Percentiles rank a stretch among this genome's conserved stretches.
Conservation (phyloP, 164 flowering plant species). For the Buxus sempervirens region DNA sequence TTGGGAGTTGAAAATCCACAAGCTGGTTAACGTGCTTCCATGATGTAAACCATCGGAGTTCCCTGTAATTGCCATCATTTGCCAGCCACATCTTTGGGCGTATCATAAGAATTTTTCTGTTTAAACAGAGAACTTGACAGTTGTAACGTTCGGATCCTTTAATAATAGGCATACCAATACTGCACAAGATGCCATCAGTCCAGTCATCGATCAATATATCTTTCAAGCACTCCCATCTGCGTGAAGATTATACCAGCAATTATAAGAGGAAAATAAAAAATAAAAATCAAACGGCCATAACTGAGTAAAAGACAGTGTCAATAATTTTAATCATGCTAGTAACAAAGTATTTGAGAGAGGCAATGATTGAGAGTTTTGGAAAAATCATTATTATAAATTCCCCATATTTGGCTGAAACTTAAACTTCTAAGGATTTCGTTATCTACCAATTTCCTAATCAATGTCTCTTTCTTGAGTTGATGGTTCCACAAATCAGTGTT, state of each 20-base stretch:
- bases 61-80: constrained; percentile 93
- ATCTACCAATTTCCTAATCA: no score
- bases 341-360: neutral
- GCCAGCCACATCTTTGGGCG: constrained; percentile 98
- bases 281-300: neutral
- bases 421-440: no score
- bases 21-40: constrained; percentile 79
- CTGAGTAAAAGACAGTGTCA: neutral
- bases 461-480: no score
- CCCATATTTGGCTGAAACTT: no score
- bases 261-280: neutral
- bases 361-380: neutral
- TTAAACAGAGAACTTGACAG: constrained; percentile 80
- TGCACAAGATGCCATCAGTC: constrained; percentile 88
- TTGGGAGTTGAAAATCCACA: constrained; percentile 76
- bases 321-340: neutral
- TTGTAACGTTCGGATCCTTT: constrained; percentile 88
- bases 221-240: constrained; percentile 96
- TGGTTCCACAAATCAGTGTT: no score
- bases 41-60: constrained; percentile 90
- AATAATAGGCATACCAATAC: constrained; percentile 94
- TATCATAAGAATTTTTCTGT: constrained; percentile 84
- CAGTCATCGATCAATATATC: constrained; percentile 75
- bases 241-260: constrained; percentile 6
- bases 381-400: no score